phyloP scores from a whole-genome alignment of 441 rosid genomes.

The Adansonia grandidieri region DNA sequence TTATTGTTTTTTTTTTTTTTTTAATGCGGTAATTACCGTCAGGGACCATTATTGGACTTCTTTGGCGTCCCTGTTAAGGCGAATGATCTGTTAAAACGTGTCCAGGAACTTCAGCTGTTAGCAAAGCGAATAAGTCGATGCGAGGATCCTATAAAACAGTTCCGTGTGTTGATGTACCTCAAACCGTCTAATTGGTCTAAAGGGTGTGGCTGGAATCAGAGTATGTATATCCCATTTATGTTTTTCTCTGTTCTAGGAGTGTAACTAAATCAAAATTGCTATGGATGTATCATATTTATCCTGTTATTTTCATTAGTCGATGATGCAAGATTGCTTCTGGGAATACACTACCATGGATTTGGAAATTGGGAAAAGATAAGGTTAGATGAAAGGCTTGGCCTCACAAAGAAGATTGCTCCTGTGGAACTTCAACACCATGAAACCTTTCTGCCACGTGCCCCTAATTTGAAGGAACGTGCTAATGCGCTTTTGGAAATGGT shows the following conservation, averaged over 20 bases:
- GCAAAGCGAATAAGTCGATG: slow-evolving; percentile 83
- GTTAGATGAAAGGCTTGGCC: slow-evolving; percentile 91
- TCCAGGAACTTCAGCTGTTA: slow-evolving; percentile 86
- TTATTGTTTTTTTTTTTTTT: neutral
- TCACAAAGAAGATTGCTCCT: slow-evolving; percentile 96
- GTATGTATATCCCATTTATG: slow-evolving; percentile 45
- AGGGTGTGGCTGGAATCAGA: slow-evolving; percentile 99
- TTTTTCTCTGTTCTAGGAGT: neutral
- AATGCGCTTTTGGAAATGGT: slow-evolving; percentile 98
- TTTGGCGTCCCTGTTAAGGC: slow-evolving; percentile 98
- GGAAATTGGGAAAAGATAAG: slow-evolving; percentile 99
- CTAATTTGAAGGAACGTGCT: slow-evolving; percentile 95
- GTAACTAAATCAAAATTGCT: neutral
- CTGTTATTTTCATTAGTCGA: slow-evolving; percentile 59
- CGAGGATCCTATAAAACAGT: slow-evolving; percentile 84
- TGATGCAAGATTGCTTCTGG: slow-evolving; percentile 98
- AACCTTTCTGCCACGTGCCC: slow-evolving; percentile 97
- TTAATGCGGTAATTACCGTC: slow-evolving; percentile 29
- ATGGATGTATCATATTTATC: slow-evolving; percentile 17
- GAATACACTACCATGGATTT: slow-evolving; percentile 89
- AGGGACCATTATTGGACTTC: slow-evolving; percentile 97
- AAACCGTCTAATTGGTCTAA: slow-evolving; percentile 99
- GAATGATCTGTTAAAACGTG: slow-evolving; percentile 76
- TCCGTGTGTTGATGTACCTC: slow-evolving; percentile 81
- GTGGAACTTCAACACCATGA: slow-evolving; percentile 98